phyloP scores from a whole-genome alignment of 768 basidiomycete genomes.

The Dentipellis fragilis region DNA sequence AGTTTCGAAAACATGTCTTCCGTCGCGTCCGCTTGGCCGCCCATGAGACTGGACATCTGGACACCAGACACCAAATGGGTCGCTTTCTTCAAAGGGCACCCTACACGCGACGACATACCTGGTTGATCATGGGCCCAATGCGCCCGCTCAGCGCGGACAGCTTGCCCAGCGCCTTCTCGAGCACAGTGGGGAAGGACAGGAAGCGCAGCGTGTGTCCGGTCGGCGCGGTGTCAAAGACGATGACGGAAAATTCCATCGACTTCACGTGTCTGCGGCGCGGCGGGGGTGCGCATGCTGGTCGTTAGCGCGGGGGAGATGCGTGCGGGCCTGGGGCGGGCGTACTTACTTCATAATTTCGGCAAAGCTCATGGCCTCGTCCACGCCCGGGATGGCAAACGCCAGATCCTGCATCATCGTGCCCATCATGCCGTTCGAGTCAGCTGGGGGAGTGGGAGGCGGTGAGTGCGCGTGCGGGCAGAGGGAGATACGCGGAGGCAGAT shows the following conservation, averaged over 20 bases:
- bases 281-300: not conserved
- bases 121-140: slow-evolving; percentile 95
- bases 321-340: not conserved
- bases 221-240: slow-evolving; percentile 98
- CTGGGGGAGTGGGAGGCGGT: slow-evolving; percentile 26
- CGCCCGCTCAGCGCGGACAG: slow-evolving; percentile 87
- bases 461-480: not conserved
- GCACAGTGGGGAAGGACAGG: slow-evolving; percentile 95
- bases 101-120: slow-evolving; percentile 28
- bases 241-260: slow-evolving; percentile 99
- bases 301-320: not conserved
- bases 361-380: slow-evolving; percentile 99
- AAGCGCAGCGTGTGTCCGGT: slow-evolving; percentile 98
- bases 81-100: not conserved
- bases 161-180: slow-evolving; percentile 96
- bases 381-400: slow-evolving; percentile 97
- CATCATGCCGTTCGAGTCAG: slow-evolving; percentile 91
- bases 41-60: slow-evolving; percentile 95
- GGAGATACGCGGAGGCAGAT: slow-evolving; percentile 15
- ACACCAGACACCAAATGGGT: not conserved
- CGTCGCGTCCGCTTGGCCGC: slow-evolving; percentile 79
- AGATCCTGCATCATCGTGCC: slow-evolving; percentile 99
- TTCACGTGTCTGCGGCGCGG: slow-evolving; percentile 76
- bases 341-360: slow-evolving; percentile 99
- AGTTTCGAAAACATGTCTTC: slow-evolving; percentile 99